phyloP scores from a whole-genome alignment of 2,329 filamentous ascomycete genomes.

The Fonsecaea multimorphosa region DNA sequence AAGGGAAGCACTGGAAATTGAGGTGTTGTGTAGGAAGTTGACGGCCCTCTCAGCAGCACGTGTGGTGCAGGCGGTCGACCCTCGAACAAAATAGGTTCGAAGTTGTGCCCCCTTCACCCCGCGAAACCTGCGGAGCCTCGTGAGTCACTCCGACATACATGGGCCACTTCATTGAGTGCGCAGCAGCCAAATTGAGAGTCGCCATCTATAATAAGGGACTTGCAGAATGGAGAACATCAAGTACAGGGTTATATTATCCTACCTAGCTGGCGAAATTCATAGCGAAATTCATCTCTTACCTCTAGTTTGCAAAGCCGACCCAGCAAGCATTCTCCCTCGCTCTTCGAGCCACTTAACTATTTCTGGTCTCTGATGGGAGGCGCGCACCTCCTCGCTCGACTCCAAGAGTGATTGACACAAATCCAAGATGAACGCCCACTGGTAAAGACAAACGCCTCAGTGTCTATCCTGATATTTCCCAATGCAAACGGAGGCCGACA shows the following conservation, averaged over 20 bases:
- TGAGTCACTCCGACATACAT: conserved; percentile 22
- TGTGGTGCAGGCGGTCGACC: conserved; percentile 20
- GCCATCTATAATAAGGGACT: not conserved
- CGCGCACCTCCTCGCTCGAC: not conserved
- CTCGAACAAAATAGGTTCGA: conserved; percentile 3
- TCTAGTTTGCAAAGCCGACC: not conserved
- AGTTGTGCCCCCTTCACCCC: conserved; percentile 15
- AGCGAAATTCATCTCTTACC: not conserved
- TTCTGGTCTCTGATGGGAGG: not conserved
- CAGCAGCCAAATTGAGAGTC: not conserved
- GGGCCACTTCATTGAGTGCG: not conserved
- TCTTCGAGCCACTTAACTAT: not conserved
- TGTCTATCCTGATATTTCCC: not conserved
- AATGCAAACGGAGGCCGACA: not conserved
- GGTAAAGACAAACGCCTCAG: not conserved
- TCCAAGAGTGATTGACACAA: not conserved
- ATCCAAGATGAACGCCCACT: not conserved
- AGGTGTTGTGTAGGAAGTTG: not conserved
- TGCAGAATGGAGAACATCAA: not conserved
- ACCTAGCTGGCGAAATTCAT: not conserved
- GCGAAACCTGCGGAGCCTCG: conserved; percentile 25
- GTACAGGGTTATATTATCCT: conserved; percentile 2
- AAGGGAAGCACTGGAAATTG: conserved; percentile 1
- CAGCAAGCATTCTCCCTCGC: not conserved
- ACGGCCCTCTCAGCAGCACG: conserved; percentile 3